Base-by-base conservation (phyloP, 176 grass and related monocot genomes). In the Poa pratensis region DNA sequence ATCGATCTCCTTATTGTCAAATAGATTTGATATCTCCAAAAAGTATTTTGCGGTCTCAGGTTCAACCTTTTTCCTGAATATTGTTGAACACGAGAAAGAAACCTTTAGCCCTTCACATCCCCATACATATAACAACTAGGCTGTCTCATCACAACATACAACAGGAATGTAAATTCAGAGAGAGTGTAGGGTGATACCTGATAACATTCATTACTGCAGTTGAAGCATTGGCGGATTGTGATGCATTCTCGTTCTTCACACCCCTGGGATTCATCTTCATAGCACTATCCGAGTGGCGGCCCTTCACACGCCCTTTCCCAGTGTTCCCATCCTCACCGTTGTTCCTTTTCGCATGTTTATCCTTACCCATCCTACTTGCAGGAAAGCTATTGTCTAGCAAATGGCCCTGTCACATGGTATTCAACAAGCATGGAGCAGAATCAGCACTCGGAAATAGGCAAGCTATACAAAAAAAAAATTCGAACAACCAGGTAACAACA, bases 31-130 rank as follows among this genome's bases (percentile, higher is more conserved):
- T 77, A 98, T 93, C 92, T 94, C 96, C 40, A 90, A 57, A 69
- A 92, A 98, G 77, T 98, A 98, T 69, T 86, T 98, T 26, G 83
- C 78, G 15, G 96, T 95, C 87, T 98, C 96, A 65, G 93, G 93
- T 89, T 98, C 93, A 64, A 98, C 93, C 32, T 75, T 91, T 88
- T 87, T 95, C 87, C 96, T 95, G 37, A 26, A 87, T 9, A 79
- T 73, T 77, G 20, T 68, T 74, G 4, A 82, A 82, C 69, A 86
- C 54, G 6, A 80, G 66, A 77, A 79, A 68, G 7, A 80, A 5
- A 76, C 23, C 17, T 18, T 86, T 39, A 80, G 69, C 46, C 9
- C 13, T 83, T 46, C 78, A 51, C 45, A 75, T 66, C 73, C 9
- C 5, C 48, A 50, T 65, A 7, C 11, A 65, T 77, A 51, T 26